Evolutionary conservation across 768 basidiomycete genomes (phyloP), one percentile per base, ranked within the genome.

Genomic region (Leccinum rimulosum): DNA sequence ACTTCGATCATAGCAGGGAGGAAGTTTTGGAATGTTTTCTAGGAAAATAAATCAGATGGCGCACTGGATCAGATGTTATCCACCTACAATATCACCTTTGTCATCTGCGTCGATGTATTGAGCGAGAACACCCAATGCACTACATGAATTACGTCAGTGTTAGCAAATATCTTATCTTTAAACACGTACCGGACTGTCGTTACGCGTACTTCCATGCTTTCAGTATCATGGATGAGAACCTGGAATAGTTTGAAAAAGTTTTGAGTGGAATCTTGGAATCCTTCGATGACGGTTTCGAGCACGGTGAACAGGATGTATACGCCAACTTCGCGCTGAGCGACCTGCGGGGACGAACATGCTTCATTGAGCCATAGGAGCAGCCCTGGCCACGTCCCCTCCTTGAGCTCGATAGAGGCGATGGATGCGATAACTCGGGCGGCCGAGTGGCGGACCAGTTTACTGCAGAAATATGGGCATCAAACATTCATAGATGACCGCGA

Each of bases 371-470:
- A 95, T 4, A 93, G 91, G 30, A 98, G 82, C 50, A 99, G 89
- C 57, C 87, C 81, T 2, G 88, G 82, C 97, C 97, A 98, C 62
- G 83, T 81, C 64, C 85, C 84, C 55, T 81, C 71, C 15, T 87
- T 83, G 59, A 98, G 81, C 72, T 99, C 97, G 70, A 94, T 84
- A 56, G 85, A 83, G 19, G 95, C 96, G 74, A 98, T 90, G 59
- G 93, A 89, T 47, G 96, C 92, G 62, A 98, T 84, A 58, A 96
- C 90, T 50, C 97, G 92, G 25, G 96, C 91, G 50, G 89, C 85
- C 10, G 95, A 91, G 73, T 98, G 93, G 57, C 95, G 91, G 54
- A 97, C 95, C 61, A 95, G 86, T 58, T 89, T 84, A 64, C 95
- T 98, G 70, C 3, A 56, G 55, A 56, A 62, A 14, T 30, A 64